phyloP scores from a whole-genome alignment of 106 monocot species.

The Allium fistulosum region DNA sequence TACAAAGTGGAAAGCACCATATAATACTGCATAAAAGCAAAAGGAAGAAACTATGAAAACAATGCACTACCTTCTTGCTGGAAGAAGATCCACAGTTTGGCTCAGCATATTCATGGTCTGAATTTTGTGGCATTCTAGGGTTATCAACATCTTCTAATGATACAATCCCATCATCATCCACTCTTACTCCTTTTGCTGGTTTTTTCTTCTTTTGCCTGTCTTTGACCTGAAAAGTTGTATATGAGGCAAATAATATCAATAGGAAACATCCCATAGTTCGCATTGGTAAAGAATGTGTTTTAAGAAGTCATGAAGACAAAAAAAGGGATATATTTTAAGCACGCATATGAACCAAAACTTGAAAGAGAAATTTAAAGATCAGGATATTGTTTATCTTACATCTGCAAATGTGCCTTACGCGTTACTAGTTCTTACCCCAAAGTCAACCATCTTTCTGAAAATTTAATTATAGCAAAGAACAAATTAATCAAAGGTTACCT shows the following conservation, averaged over 20 bases:
- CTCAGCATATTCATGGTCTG: conserved; percentile 25
- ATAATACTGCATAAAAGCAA: too few relatives aligned
- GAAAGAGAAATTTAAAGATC: neutral
- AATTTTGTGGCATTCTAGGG: conserved; percentile 16
- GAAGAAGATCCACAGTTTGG: conserved; percentile 18
- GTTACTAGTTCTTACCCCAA: neutral
- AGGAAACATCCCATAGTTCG: neutral
- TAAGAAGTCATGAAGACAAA: neutral
- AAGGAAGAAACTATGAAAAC: neutral
- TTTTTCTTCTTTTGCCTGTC: conserved; percentile 83
- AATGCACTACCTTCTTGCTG: conserved; percentile 68
- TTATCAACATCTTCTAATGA: conserved; percentile 58
- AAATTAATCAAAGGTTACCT: conserved; percentile 28
- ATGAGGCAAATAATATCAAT: neutral
- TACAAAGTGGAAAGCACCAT: neutral
- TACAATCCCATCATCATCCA: conserved; percentile 73
- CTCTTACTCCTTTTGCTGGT: conserved; percentile 54
- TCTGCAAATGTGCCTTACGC: neutral
- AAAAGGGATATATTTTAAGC: neutral
- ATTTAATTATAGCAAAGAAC: neutral
- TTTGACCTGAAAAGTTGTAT: conserved; percentile 39
- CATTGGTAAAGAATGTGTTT: neutral
- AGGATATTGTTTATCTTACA: neutral
- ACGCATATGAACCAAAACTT: neutral
- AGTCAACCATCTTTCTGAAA: neutral